Evolutionary conservation across 2,329 filamentous ascomycete genomes (phyloP).

Genomic region (Penicillium thymicola): DNA sequence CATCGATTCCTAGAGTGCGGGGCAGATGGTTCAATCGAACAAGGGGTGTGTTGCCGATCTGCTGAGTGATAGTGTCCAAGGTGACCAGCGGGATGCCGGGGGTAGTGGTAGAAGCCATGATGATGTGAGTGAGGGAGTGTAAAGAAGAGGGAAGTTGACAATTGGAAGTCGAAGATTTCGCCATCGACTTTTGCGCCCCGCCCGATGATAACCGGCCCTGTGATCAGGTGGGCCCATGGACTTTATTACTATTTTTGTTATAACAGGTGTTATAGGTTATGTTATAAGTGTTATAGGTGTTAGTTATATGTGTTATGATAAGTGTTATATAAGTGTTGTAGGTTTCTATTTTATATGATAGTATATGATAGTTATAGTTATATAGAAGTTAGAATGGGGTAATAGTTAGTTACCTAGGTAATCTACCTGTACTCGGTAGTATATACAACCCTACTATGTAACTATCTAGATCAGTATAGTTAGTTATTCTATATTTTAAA

Average conservation of each 20-base stretch:
- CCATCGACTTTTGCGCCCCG: slow-evolving; percentile 16
- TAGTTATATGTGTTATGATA: no score
- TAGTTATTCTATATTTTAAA: no score
- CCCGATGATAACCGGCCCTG: slow-evolving; percentile 21
- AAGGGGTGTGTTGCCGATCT: slow-evolving; percentile 95
- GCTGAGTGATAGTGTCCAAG: slow-evolving; percentile 70
- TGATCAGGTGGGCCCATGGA: no score
- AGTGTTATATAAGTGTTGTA: no score
- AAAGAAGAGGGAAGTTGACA: neutral
- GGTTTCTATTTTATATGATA: neutral
- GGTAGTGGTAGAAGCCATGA: slow-evolving; percentile 49
- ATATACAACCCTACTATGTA: no score
- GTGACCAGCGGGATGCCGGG: slow-evolving; percentile 54
- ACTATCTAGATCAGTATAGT: no score
- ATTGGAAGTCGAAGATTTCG: slow-evolving; percentile 11
- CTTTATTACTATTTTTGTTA: no score
- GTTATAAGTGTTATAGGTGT: no score
- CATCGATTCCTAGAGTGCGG: slow-evolving; percentile 82
- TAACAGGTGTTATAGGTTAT: no score
- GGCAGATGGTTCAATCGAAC: slow-evolving; percentile 92
- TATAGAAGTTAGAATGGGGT: neutral
- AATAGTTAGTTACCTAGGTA: no score
- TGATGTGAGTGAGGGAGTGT: slow-evolving; percentile 7
- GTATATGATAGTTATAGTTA: no score
- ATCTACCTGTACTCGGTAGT: no score